Conservation (phyloP, 2,329 filamentous ascomycete species). For the Fusarium subtropicale region DNA sequence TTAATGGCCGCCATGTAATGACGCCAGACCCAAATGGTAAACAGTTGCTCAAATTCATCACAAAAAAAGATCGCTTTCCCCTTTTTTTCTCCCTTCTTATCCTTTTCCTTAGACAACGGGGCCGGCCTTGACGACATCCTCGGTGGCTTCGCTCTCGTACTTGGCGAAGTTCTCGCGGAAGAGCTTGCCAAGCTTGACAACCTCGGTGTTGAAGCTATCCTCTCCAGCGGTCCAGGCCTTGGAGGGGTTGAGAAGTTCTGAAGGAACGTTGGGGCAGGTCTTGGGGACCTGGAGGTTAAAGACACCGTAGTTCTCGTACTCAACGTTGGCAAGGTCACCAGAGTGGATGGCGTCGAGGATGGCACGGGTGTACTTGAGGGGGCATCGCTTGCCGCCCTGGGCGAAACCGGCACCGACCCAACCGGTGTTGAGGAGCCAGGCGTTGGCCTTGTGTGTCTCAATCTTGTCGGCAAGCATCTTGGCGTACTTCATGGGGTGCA, state of each 20-base stretch:
- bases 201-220: constrained; percentile 86
- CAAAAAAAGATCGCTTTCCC: constrained; percentile 40
- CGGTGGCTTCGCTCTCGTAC: constrained; percentile 85
- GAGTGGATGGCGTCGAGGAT: constrained; percentile 99
- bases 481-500: constrained; percentile 99
- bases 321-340: constrained; percentile 90
- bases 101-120: constrained; percentile 55
- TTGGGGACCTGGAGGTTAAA: constrained; percentile 99
- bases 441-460: constrained; percentile 91
- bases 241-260: constrained; percentile 93
- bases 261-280: constrained; percentile 86
- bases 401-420: constrained; percentile 94
- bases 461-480: constrained; percentile 99
- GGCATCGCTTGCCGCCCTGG: constrained; percentile 95
- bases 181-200: constrained; percentile 87
- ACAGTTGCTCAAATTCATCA: constrained; percentile 41
- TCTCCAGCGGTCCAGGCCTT: constrained; percentile 88
- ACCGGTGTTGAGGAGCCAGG: constrained; percentile 98
- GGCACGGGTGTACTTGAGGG: constrained; percentile 97
- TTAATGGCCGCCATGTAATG: constrained; percentile 45
- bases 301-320: constrained; percentile 94
- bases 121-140: constrained; percentile 78
- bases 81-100: constrained; percentile 20
- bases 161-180: constrained; percentile 99
- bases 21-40: constrained; percentile 47